Base-by-base conservation (phyloP, 768 basidiomycete species). In the Obba rivulosa region DNA sequence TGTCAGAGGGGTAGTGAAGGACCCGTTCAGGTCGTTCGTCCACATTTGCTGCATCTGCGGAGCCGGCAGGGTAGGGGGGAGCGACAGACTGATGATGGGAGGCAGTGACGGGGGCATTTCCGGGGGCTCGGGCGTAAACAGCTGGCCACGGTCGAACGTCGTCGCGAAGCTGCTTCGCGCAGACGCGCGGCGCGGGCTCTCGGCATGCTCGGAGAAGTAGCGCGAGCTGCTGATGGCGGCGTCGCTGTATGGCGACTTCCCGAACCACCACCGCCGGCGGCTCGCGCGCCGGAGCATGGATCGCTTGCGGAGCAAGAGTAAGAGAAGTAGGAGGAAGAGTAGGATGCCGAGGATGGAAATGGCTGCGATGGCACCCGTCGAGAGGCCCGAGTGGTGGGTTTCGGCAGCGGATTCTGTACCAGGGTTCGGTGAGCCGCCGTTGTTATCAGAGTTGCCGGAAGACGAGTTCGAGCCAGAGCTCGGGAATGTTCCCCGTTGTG, bases 141-240 rank as follows among this genome's bases (percentile, higher is more conserved):
- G 48, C 16, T 54, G 45, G 16, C 49, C 56, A 41, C 51, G 55
- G 48, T 60, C 55, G 56, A 74, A 71, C n/a, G 73, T 77, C 16
- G 83, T 83, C 18, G 73, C 83, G 44, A 84, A 85, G 64, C 81
- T 84, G 62, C 82, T 84, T 42, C 80, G 71, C 2, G 68, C 49
- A 11, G 61, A 62, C 62, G 41, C 66, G 22, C 31, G 11, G 37
- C 46, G 4, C 38, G 25, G 21, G 34, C 41, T 48, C 37, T 72
- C 38, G 49, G 53, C 51, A 46, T 34, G 57, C 53, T 23, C 43
- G 31, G 55, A 24, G 53, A 58, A 39, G 51, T 51, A 36, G 46
- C 44, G 16, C 35, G 48, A 25, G 57, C 49, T 48, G 37, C 35
- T 44, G 20, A 52, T 40, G 25, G 41, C 51, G 8, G 45, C 25